These are phyloP conservation scores for Thelonectria blattea DNA, from an alignment of 2,329 filamentous ascomycete species.

Conservation along the genomic window DNA sequence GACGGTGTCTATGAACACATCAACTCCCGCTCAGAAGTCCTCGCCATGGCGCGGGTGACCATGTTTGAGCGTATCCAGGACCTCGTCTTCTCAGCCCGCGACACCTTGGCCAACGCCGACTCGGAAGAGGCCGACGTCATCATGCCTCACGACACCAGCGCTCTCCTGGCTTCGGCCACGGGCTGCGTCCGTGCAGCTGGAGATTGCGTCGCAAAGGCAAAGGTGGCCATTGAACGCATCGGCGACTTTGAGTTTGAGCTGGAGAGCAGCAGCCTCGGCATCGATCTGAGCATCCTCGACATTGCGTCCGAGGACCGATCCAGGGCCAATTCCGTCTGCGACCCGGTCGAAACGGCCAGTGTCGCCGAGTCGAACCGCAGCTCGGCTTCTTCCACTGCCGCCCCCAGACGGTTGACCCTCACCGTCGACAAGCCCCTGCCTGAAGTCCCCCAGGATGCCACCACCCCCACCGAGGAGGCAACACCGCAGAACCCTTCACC, in stretches of 20 bases:
- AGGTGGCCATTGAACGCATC: conserved; percentile 83
- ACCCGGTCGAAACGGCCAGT: conserved; percentile 46
- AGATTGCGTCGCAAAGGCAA: conserved; percentile 88
- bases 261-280: conserved; percentile 60
- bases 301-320: conserved; percentile 44
- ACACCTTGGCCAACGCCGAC: conserved; percentile 75
- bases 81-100: conserved; percentile 79
- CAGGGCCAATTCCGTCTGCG: conserved; percentile 41
- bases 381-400: conserved; percentile 45
- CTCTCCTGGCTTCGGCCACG: conserved; percentile 79
- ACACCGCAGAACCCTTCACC: conserved; percentile 43
- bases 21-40: conserved; percentile 66
- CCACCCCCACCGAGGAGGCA: conserved; percentile 45
- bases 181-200: conserved; percentile 88
- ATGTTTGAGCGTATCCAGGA: conserved; percentile 84
- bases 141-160: conserved; percentile 77
- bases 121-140: conserved; percentile 78
- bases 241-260: conserved; percentile 91
- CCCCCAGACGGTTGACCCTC: conserved; percentile 47
- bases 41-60: conserved; percentile 72
- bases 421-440: conserved; percentile 72
- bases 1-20: conserved; percentile 84
- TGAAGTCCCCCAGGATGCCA: conserved; percentile 64
- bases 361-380: conserved; percentile 48
- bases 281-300: conserved; percentile 61